Base-by-base conservation (phyloP, 345 rosid genomes). In the Theobroma cacao region DNA sequence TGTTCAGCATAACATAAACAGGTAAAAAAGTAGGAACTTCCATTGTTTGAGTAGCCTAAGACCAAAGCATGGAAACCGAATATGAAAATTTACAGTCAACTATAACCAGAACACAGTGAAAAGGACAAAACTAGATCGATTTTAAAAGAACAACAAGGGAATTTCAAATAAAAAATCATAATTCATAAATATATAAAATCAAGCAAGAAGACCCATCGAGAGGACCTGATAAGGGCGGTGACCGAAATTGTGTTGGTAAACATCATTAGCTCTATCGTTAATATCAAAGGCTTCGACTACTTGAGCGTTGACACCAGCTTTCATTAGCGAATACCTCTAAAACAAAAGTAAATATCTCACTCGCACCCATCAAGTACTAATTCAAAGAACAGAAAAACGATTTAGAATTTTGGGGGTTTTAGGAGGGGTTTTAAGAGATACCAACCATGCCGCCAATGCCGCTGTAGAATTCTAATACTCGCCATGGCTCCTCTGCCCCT, bases 371-470 rank as follows among this genome's bases (percentile, higher is more conserved):
- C 61, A 52, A 52, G 31, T 33, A n/a, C 61, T 33, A 72, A 20
- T 52, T 31, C 43, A 26, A 26, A 36, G 13, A 48, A 48, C 22
- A 41, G 30, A 7, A 0, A 12, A 30, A 18, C 0, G 1, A 70
- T 7, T 7, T 31, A 1, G 4, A 36, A 43, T 14, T 5, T 24
- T 71, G 7, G 60, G 79, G 74, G 67, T 43, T 58, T 56, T 75
- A 11, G 22, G 47, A 13, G 20, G 24, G 59, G n/a, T 34, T 56
- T 24, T 24, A 61, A 91, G 77, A 75, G 26, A 61, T 89, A 94
- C 97, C 92, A 93, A 94, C 97, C 98, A 95, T 89, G 75, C 95
- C 98, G 64, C 97, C 98, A 50, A 95, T 83, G 59, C 98, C 98
- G 38, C 94, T 95, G 89, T 90, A 91, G 90, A 95, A 95, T 76